Base-by-base conservation (phyloP, 1,284 basidiomycete species). In the Ustilago bromivora region DNA sequence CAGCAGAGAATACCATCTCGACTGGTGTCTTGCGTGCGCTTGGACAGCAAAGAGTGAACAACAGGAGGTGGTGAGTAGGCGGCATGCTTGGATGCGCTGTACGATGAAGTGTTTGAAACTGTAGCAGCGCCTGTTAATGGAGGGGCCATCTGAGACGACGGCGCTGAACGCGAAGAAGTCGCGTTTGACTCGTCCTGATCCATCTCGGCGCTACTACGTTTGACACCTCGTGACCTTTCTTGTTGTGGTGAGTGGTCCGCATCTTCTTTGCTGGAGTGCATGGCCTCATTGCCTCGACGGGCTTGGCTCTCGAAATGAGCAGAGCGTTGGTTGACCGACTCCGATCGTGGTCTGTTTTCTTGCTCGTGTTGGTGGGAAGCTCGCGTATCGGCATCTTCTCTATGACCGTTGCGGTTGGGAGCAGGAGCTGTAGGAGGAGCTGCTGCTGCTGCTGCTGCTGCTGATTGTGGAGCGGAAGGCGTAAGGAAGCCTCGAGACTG, bases 131-230 rank as follows among this genome's bases (percentile, higher is more conserved):
- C 6, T 19, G 43, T 19, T 46, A 19, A 19, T 40, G 23, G 13
- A 35, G 32, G 17, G 9, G 54, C 32, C 12, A 56, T 43, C n/a
- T 31, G 28, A 19, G 34, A 36, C 38, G 58, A 32, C 6, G 64
- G 34, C 3, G 61, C 55, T 36, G 64, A 23, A 7, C 49, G 64
- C 0, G 51, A 32, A 51, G 5, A 9, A 3, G 61, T 19, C 6
- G 60, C 13, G 2, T 31, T 35, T 6, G 61, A 35, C 38, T 67
- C 66, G 43, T 73, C 66, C 40, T 65, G 40, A n/a, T 68, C 66
- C 71, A 73, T 73, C 32, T 73, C 61, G 40, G 66, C 71, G 34
- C 71, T 73, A 47, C 57, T 68, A 36, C 66, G 71, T 35, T 73
- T 73, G 43, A 68, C 41, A 10, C 61, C 61, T 36, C 69, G 54